Base-by-base conservation (phyloP, 2,329 filamentous ascomycete species). In the Clarireedia sp. region DNA sequence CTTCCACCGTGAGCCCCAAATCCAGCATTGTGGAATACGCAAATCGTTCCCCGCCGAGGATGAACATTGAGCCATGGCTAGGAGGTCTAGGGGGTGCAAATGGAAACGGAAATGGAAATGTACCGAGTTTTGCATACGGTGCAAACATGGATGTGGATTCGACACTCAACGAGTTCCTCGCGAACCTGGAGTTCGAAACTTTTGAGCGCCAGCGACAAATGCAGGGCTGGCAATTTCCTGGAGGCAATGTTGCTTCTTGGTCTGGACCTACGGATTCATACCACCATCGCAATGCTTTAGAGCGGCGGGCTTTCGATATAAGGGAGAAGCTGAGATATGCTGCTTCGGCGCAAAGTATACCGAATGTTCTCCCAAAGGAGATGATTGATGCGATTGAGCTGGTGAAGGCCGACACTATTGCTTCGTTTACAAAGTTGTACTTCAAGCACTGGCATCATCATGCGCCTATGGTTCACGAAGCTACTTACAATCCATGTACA, bases 371-470 rank as follows among this genome's bases (percentile, higher is more conserved):
- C 9, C 45, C 64, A 2, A 60, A 62, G 29, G 65, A 64, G 36
- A 5, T 67, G 2, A 46, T 66, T 2, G 62, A 66, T n/a, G 62
- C 62, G 16, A 62, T 68, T 44, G 61, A 66, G 23, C 17, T 59
- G 16, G 63, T 69, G 8, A 66, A 60, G 2, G 62, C 60, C 5
- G 56, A 61, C 23, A 64, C 54, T 26, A 60, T 69, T 55, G 63
- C 60, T 36, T 44, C 54, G 16, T 64, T 58, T 48, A 63, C 63
- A 38, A 64, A 64, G 24, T 59, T 67, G 23, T 69, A 69, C 54
- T 69, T 69, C 45, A 58, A 57, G 24, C 64, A 68, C 56, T 69
- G 65, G 65, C 65, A 69, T 54, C 64, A 66, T 38, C 65, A 69
- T 62, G 65, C 57, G 12, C 65, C 66, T 6, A 64, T 68, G 48